Evolutionary conservation across 106 monocot species (phyloP), one percentile per base, ranked within the genome.

Genomic region (Iris macrosiphon): DNA sequence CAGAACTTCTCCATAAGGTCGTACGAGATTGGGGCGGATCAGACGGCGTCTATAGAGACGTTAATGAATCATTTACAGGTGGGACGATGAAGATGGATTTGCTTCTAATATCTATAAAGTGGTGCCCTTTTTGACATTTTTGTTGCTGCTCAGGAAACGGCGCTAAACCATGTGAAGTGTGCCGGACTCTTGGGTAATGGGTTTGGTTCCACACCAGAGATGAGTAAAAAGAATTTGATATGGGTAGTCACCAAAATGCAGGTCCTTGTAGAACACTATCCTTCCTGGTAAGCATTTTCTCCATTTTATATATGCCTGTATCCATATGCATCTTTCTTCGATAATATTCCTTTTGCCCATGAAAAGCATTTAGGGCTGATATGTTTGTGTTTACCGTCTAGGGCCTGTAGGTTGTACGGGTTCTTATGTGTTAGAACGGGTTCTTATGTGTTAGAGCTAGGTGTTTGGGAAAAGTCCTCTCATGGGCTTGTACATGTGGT

Each of bases 41-140:
- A 60, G 21, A 86, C 85, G 9, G 85, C 89, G 19, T 96, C 95
- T 64, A 96, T 96, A 69, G 89, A 96, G 52, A 86, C 95, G 11
- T 59, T 89, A 52, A 89, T 96, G 89, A 96, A 96, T 68, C 89
- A 89, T 82, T 56, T 96, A 52, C 95, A 96, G 89, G 89, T 95
- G 27, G 2, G 49, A n/a, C 15, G n/a, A n/a, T 62, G 7, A 15
- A 7, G 31, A 7, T 52, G 15, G 21, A 17, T 4, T 46, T 19
- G 1, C 18, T 31, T 28, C 31, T 24, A 17, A 22, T 33, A 34
- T 15, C 12, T 60, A 25, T 25, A 7, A 4, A 4, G 17, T 28
- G n/a, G 32, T n/a, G n/a, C n/a, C n/a, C n/a, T n/a, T n/a, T n/a
- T n/a, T n/a, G n/a, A n/a, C n/a, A n/a, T n/a, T n/a, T 2, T 17